Conservation (phyloP, 2,329 filamentous ascomycete species). For the Neonectria neomacrospora region DNA sequence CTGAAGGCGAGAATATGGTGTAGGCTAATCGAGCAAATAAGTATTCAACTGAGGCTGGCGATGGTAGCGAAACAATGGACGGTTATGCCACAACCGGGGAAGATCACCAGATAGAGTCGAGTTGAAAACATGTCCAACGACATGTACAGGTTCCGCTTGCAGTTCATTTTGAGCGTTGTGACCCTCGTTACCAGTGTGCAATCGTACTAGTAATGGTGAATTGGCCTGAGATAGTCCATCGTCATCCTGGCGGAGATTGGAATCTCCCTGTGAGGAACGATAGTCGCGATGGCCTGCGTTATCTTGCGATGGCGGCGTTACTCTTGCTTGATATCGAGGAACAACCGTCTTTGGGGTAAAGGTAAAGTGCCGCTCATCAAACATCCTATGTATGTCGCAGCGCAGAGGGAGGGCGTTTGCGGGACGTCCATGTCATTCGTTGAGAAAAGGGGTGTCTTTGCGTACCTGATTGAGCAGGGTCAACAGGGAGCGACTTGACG, state of each 20-base stretch:
- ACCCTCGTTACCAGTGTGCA: not conserved
- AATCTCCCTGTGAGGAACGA: not conserved
- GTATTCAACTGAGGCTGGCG: conserved; percentile 2
- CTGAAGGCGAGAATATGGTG: conserved; percentile 17
- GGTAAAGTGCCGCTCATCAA: conserved; percentile 8
- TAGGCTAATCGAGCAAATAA: conserved; percentile 19
- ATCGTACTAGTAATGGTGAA: not conserved
- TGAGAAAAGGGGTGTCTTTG: not conserved
- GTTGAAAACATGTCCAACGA: conserved; percentile 10
- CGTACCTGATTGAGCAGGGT: not conserved
- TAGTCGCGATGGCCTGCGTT: not conserved
- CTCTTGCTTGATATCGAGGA: not conserved
- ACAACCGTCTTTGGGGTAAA: conserved; percentile 4
- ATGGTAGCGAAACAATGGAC: not conserved
- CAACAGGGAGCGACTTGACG: not conserved
- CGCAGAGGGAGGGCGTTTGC: conserved; percentile 2
- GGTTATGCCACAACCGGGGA: conserved; percentile 1
- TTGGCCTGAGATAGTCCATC: not conserved
- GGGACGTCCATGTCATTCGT: not conserved
- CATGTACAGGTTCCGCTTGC: not conserved
- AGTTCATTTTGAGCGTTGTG: not conserved
- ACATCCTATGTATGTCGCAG: conserved; percentile 9
- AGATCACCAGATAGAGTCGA: not conserved
- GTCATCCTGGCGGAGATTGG: not conserved
- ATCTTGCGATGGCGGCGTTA: not conserved